Conservation (phyloP, 2,329 filamentous ascomycete species). For the Aureobasidium sp. region DNA sequence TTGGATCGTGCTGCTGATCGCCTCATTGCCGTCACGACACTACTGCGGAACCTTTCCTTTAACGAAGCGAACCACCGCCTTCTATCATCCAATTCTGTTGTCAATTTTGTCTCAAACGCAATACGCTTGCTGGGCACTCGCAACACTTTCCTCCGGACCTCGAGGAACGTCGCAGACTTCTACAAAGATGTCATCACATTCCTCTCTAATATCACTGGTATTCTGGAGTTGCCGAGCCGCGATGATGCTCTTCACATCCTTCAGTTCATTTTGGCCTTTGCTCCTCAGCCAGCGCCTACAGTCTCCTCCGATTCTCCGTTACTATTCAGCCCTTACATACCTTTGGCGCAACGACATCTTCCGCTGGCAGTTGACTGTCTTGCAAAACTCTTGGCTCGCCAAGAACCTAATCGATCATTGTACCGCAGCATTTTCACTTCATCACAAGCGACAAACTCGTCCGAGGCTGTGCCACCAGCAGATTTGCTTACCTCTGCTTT, state of each 20-base stretch:
- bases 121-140: constrained; percentile 84
- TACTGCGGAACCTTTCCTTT: constrained; percentile 88
- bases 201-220: constrained; percentile 73
- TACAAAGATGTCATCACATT: constrained; percentile 93
- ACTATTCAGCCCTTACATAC: constrained; percentile 34
- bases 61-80: constrained; percentile 65
- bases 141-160: constrained; percentile 72
- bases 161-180: constrained; percentile 83
- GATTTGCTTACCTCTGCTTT: constrained; percentile 84
- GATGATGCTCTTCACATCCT: constrained; percentile 83
- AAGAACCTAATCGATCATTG: constrained; percentile 82
- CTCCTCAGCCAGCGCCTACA: constrained; percentile 65
- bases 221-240: constrained; percentile 72
- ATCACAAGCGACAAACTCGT: constrained; percentile 31
- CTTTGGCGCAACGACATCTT: constrained; percentile 74
- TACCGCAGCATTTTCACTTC: constrained; percentile 75
- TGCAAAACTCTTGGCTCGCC: constrained; percentile 82
- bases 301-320: constrained; percentile 21
- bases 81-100: constrained; percentile 66
- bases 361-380: constrained; percentile 83
- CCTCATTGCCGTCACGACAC: constrained; percentile 83
- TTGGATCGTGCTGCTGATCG: constrained; percentile 80
- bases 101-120: constrained; percentile 75
- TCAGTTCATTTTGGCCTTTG: constrained; percentile 85
- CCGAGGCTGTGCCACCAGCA: constrained; percentile 40